These are phyloP conservation scores for Dimocarpus longan DNA, from an alignment of 345 rosid species.

Conservation along the genomic window DNA sequence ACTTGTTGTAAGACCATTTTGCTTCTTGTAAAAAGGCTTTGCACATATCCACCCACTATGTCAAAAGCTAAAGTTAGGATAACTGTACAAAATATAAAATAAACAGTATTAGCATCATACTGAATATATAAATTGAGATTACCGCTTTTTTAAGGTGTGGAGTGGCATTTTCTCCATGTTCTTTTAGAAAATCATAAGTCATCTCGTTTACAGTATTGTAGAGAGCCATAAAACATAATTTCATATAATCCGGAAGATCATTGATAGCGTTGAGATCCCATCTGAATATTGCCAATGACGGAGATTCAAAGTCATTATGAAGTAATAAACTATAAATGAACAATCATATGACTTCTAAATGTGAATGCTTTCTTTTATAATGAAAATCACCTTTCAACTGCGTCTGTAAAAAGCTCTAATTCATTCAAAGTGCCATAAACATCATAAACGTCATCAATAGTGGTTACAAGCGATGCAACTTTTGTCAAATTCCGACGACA, in stretches of 20 bases:
- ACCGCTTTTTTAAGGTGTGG: slow-evolving; percentile 40
- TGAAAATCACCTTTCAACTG: slow-evolving; percentile 34
- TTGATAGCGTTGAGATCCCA: slow-evolving; percentile 43
- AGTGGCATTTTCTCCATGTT: slow-evolving; percentile 27
- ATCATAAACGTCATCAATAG: slow-evolving; percentile 50
- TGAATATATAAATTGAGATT: not conserved
- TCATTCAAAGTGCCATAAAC: slow-evolving; percentile 46
- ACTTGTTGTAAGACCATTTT: slow-evolving; percentile 31
- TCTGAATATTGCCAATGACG: slow-evolving; percentile 22
- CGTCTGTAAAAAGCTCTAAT: slow-evolving; percentile 40
- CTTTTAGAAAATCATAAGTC: slow-evolving; percentile 42
- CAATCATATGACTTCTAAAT: too few relatives aligned
- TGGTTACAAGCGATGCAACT: slow-evolving; percentile 34
- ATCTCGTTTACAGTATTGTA: slow-evolving; percentile 48
- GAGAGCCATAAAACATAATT: slow-evolving; percentile 41
- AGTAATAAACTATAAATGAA: too few relatives aligned
- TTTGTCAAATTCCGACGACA: slow-evolving; percentile 40
- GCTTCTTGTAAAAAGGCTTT: slow-evolving; percentile 48
- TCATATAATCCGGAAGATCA: slow-evolving; percentile 46
- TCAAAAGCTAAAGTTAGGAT: not conserved
- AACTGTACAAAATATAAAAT: not conserved
- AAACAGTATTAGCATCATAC: not conserved
- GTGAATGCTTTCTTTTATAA: too few relatives aligned
- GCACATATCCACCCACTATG: slow-evolving; percentile 51
- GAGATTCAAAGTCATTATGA: too few relatives aligned